Evolutionary conservation across 495 filamentous ascomycete species (phyloP), one percentile per base, ranked within the genome.

Genomic region (Talaromyces trachyspermus): DNA sequence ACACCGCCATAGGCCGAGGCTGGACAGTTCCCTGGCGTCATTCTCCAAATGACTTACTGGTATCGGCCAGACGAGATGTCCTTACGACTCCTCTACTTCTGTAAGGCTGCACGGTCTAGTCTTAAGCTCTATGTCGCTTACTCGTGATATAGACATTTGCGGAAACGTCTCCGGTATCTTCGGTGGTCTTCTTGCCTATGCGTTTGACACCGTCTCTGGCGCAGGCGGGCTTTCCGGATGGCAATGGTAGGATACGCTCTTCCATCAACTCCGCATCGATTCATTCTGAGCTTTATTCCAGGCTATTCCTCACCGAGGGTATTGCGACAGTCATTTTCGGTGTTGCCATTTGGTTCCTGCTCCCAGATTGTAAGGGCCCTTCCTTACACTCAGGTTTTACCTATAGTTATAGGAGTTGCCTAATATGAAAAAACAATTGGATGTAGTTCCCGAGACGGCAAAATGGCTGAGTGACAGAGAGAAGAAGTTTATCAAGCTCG

Each of bases 61-160:
- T 72, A 72, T 45, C 55, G 66, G 24, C 68, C 65, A 1, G 66
- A 72, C 32, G 65, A 70, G 26, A 63, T 70, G 49, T 59, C 65
- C n/a, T 54, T 59, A 3, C 57, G 68, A 15, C 53, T 56, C 22
- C 56, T 53, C 26, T 68, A 65, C 35, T 65, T 68, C 46, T 64
- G 36, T 20, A 46, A 47, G 33, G 57, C 6, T 17, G 19, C 14
- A 37, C 33, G 14, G 19, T 9, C 14, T 3, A 9, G 14, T 37
- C 33, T 37, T 9, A 37, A 17, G 7, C 19, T 37, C 1, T 9
- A 9, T 17, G 2, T 7, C 7, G 14, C 14, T 37, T 2, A 37
- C 33, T 37, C 33, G 19, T 37, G 2, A 9, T 9, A 30, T 37
- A 37, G 33, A 37, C 19, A 25, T 43, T 23, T 25, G 20, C 9